Evolutionary conservation across 2,329 filamentous ascomycete species (phyloP), one percentile per base, ranked within the genome.

Genomic region (Bimuria novae-zelandiae): DNA sequence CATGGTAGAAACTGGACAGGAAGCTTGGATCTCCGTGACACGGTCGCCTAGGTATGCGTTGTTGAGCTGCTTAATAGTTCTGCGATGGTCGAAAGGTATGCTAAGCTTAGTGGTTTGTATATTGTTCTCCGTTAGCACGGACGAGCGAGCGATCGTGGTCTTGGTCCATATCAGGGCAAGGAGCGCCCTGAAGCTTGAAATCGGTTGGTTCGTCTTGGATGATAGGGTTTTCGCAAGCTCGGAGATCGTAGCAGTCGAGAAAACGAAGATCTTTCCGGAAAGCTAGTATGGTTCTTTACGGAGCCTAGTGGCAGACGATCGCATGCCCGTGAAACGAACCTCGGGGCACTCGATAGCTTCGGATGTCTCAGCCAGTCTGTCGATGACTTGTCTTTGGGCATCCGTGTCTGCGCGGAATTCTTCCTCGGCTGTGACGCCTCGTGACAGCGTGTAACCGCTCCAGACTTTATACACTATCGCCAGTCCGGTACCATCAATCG

Each of bases 161-260:
- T 65, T 58, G 10, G 52, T 55, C 58, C 60, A 66, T 1, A 68
- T 17, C 8, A 66, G 45, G 1, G 63, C 41, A 1, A 58, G 43
- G 1, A 68, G 50, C 4, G 61, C 54, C 5, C 52, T 59, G 49
- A 59, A 68, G n/a, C 35, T 50, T 10, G 54, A 59, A 7, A 58
- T 53, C 1, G 30, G 45, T 4, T 23, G 32, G 0, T 16, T 30
- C 0, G 56, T 60, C 3, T 30, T 6, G 3, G 35, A 39, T 16
- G 48, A 44, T 3, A 57, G 35, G 6, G 14, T 22, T 3, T 22
- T 36, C 3, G 42, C 35, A 10, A 57, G 49, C 16, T 43, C 22
- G 3, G 48, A 57, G 23, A 52, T 52, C 10, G 14, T 27, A 19
- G 44, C 19, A 3, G 39, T 22, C 11, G 39, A 19, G 25, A 57